Conservation (phyloP, 2,329 filamentous ascomycete species). For the Myriosclerotinia curreyana region DNA sequence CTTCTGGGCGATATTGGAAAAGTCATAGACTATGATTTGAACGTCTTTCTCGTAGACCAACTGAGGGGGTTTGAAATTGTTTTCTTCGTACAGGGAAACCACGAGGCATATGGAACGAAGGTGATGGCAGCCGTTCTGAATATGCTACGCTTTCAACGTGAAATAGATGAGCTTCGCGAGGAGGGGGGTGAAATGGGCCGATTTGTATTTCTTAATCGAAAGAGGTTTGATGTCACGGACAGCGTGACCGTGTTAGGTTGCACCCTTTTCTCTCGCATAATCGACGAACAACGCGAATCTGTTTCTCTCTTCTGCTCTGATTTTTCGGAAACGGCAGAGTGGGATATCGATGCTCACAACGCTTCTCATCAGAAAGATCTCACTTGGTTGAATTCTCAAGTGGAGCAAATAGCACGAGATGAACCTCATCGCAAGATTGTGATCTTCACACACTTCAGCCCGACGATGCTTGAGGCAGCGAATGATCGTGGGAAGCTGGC, state of each 20-base stretch:
- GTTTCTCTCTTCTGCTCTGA: conserved; percentile 21
- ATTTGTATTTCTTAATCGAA: conserved; percentile 45
- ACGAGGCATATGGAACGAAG: conserved; percentile 17
- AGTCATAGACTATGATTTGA: conserved; percentile 13
- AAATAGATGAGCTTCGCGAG: neutral
- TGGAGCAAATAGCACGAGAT: conserved; percentile 34
- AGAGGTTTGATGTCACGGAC: conserved; percentile 41
- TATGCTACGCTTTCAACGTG: neutral
- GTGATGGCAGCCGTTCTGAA: neutral
- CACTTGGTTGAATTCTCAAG: conserved; percentile 43
- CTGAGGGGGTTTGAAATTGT: conserved; percentile 1
- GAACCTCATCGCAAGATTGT: conserved; percentile 41
- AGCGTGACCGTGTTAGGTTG: conserved; percentile 46
- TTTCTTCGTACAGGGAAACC: conserved; percentile 16
- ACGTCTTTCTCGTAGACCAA: conserved; percentile 19
- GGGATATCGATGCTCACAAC: conserved; percentile 16
- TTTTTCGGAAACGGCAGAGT: conserved; percentile 24
- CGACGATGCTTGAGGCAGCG: conserved; percentile 26
- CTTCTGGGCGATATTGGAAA: conserved; percentile 24
- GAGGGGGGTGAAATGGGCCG: conserved; percentile 12
- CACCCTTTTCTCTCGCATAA: conserved; percentile 50
- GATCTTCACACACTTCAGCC: conserved; percentile 44
- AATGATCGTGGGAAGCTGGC: conserved; percentile 20
- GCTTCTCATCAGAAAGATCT: conserved; percentile 35
- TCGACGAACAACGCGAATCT: conserved; percentile 39